Percentiles rank a stretch among this genome's conserved stretches.
These are phyloP conservation scores for Paramecium tetraurelia DNA, from an alignment of 73 alveolate species.

Conservation along the genomic window DNA sequence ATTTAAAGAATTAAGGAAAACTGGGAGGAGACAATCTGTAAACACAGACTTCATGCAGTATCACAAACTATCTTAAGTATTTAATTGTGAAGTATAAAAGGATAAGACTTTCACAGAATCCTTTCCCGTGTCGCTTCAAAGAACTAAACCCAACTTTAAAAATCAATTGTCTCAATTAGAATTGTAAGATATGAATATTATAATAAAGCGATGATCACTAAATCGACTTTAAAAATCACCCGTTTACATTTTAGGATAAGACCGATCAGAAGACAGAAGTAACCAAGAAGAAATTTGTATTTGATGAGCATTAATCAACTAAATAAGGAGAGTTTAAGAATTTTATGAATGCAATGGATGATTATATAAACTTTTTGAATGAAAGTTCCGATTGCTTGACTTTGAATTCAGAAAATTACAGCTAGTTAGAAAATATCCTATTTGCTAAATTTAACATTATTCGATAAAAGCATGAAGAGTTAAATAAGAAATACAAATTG, in stretches of 20 bases:
- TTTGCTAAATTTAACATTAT: conserved; percentile 2
- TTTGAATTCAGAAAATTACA: neutral
- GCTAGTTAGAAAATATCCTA: neutral
- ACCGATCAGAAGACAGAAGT: conserved; percentile 13
- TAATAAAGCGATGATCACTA: neutral
- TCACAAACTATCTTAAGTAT: conserved; percentile 20
- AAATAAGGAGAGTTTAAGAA: conserved; percentile 19
- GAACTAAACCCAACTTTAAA: neutral
- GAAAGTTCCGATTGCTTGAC: neutral
- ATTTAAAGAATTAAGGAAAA: neutral
- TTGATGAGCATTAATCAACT: conserved; percentile 1
- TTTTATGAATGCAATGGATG: conserved; percentile 42
- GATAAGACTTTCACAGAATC: conserved; percentile 36
- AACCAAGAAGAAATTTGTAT: conserved; percentile 30
- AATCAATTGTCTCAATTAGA: neutral
- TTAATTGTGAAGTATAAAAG: neutral
- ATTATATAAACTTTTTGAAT: conserved; percentile 16
- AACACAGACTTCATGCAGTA: neutral
- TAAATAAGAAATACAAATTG: neutral
- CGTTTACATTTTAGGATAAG: conserved; percentile 21
- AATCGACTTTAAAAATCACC: neutral
- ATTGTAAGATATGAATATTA: neutral
- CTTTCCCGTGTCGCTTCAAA: neutral
- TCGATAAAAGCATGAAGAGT: conserved; percentile 40
- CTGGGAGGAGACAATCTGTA: neutral